phyloP scores from a whole-genome alignment of 2,329 filamentous ascomycete genomes.

The Aureobasidium sp. region DNA sequence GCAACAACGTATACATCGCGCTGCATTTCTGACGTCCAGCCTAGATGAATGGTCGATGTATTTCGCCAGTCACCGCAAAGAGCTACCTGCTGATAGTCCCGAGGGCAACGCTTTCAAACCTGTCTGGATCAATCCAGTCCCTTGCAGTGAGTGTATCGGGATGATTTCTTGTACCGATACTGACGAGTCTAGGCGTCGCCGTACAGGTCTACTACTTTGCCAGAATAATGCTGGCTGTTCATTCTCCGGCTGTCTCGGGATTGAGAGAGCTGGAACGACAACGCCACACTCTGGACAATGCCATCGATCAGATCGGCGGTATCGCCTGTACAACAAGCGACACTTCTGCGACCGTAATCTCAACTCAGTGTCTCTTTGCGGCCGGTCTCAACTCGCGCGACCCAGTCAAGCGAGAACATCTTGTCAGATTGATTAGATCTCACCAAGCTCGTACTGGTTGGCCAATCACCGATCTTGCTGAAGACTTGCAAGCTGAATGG shows the following conservation, averaged over 20 bases:
- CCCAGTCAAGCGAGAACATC: constrained; percentile 24
- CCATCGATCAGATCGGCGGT: constrained; percentile 44
- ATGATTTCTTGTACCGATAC: neutral
- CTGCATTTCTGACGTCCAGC: constrained; percentile 38
- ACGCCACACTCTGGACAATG: constrained; percentile 40
- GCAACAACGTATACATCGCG: constrained; percentile 30
- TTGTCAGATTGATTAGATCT: constrained; percentile 28
- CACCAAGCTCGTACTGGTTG: constrained; percentile 33
- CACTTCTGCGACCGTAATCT: neutral
- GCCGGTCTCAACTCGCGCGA: constrained; percentile 34
- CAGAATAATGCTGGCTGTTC: constrained; percentile 46
- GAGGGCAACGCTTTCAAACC: constrained; percentile 35
- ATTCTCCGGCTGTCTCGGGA: constrained; percentile 46
- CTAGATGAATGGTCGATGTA: constrained; percentile 45
- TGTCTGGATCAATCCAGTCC: constrained; percentile 46
- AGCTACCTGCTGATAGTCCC: constrained; percentile 30
- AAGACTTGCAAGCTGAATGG: neutral
- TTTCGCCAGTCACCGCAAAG: constrained; percentile 40
- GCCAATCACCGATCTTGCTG: constrained; percentile 23
- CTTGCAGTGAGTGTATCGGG: constrained; percentile 17
- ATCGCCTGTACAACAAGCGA: constrained; percentile 31
- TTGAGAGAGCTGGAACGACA: constrained; percentile 42
- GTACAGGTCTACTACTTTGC: constrained; percentile 49
- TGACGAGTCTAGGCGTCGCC: constrained; percentile 31
- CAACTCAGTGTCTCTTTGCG: constrained; percentile 33